Evolutionary conservation across 2,329 filamentous ascomycete genomes (phyloP).

Genomic region (Phialophora expanda): DNA sequence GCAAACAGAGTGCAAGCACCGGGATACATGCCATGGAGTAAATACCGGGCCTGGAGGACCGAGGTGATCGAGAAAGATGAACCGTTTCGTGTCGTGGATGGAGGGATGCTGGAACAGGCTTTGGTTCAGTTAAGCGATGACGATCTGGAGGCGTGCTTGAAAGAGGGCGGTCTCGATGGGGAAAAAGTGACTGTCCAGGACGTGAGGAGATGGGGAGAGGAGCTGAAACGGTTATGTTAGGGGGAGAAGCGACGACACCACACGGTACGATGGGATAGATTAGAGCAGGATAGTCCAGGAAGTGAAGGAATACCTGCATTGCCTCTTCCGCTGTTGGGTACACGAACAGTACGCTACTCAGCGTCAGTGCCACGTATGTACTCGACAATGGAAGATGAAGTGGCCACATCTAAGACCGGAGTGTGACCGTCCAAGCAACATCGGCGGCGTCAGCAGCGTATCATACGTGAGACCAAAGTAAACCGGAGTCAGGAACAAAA

Average conservation of each 20-base stretch:
- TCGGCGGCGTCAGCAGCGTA: too few species aligned
- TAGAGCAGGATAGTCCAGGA: neutral
- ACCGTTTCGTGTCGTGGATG: conserved; percentile 88
- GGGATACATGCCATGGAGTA: conserved; percentile 75
- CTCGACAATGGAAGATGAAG: neutral
- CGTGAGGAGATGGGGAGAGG: conserved; percentile 36
- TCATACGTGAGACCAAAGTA: too few species aligned
- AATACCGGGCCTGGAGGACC: conserved; percentile 82
- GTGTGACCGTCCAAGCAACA: too few species aligned
- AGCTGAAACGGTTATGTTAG: conserved; percentile 39
- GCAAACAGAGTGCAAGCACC: conserved; percentile 69
- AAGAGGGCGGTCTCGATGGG: conserved; percentile 43
- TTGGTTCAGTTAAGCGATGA: conserved; percentile 75
- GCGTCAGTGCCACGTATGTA: neutral
- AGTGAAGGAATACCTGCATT: neutral
- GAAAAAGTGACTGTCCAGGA: conserved; percentile 35
- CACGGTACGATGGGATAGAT: neutral
- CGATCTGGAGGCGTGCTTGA: conserved; percentile 60
- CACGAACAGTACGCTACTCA: neutral
- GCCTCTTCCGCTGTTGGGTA: too few species aligned
- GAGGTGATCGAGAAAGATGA: conserved; percentile 71
- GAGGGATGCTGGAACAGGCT: conserved; percentile 77
- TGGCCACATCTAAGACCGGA: too few species aligned
- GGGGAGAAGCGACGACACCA: neutral
- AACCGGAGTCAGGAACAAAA: too few species aligned